Percentiles rank a stretch among this genome's conserved stretches.
These are phyloP conservation scores for Fusarium tricinctum DNA, from an alignment of 2,329 filamentous ascomycete species.

Conservation along the genomic window DNA sequence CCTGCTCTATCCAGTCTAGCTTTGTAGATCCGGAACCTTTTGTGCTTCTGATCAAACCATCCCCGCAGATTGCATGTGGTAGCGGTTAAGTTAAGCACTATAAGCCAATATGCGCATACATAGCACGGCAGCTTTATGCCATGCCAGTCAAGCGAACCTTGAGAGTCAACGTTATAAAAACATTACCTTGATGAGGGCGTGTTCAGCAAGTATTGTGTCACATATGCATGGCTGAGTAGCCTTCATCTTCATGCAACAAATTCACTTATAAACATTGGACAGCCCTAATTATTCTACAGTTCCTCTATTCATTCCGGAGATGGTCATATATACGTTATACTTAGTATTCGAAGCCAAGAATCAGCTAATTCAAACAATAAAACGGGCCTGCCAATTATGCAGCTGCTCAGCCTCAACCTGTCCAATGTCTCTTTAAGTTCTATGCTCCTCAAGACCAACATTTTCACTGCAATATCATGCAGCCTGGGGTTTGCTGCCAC, in stretches of 20 bases:
- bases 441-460: constrained; percentile 37
- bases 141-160: constrained; percentile 17
- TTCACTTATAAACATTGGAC: neutral
- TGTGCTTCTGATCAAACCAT: constrained; percentile 13
- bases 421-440: constrained; percentile 30
- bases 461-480: constrained; percentile 13
- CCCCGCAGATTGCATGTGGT: constrained; percentile 19
- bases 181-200: constrained; percentile 19
- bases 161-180: constrained; percentile 17
- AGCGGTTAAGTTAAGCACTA: neutral
- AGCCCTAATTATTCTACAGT: neutral
- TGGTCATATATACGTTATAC: constrained; percentile 32
- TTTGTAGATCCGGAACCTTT: constrained; percentile 35
- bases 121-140: constrained; percentile 1
- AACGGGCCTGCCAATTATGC: constrained; percentile 15
- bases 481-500: constrained; percentile 39
- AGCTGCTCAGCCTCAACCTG: constrained; percentile 12
- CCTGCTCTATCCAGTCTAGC: constrained; percentile 34
- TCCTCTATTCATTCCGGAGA: constrained; percentile 23
- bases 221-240: constrained; percentile 3
- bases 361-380: constrained; percentile 31
- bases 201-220: neutral
- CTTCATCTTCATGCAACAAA: neutral
- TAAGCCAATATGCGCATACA: neutral
- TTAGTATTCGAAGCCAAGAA: constrained; percentile 16